Base-by-base conservation (phyloP, 768 basidiomycete genomes). In the Boletus reticuloceps region DNA sequence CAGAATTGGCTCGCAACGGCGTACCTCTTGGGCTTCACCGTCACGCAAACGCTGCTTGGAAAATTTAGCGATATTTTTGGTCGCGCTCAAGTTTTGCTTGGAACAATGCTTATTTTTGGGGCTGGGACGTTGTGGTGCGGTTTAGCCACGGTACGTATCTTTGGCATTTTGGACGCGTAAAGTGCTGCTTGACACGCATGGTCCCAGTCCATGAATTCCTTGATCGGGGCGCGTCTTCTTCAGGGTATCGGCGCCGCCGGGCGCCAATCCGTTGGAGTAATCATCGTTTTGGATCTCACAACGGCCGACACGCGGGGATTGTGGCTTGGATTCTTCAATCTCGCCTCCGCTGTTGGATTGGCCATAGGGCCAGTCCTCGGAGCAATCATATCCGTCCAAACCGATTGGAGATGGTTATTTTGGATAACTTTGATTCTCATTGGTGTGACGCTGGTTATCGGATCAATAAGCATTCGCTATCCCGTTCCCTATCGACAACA, bases 301-400 rank as follows among this genome's bases (percentile, higher is more conserved):
- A 73, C 73, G 0, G 51, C 73, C 0, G 73, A 74, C 50, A 58
- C 73, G 17, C 69, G 71, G 20, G 68, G 66, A 3, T n/a, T 73
- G 13, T 72, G 73, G 73, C 56, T 73, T 13, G 71, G 71, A 3
- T 72, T 70, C 59, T 72, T 72, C 58, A 72, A 66, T 38, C 65
- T 69, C 34, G 61, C 73, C 1, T 72, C 78, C 22, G 72, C 77
- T 27, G 50, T 75, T n/a, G 77, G 78, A n/a, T 65, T 74, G 9
- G 74, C 79, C 37, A 64, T 78, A 38, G 79, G 79, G 1, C 79
- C 79, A 3, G 69, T 80, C 13, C 56, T 81, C 6, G 79, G 79
- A 8, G 79, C 79, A 20, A 62, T 75, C 37, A 69, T 80, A 47
- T 73, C 78, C 5, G 74, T 77, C 58, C 69, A 78, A 40, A 59